Base-by-base conservation (phyloP, 2,329 filamentous ascomycete genomes). In the Aspergillus sp. region DNA sequence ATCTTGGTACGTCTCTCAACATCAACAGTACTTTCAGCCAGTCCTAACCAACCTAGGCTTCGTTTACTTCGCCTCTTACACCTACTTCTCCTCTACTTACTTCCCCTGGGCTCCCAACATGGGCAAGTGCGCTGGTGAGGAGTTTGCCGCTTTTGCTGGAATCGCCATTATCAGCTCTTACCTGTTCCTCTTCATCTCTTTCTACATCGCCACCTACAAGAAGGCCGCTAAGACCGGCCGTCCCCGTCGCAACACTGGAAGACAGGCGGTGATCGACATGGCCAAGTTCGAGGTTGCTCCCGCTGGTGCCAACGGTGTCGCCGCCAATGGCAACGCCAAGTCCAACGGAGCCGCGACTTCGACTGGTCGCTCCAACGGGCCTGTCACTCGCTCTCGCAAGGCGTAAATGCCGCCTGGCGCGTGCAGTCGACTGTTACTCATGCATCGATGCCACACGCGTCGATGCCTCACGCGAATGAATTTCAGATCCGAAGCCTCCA, bases 61-160 rank as follows among this genome's bases (percentile, higher is more conserved):
- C 74, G 90, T 97, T 73, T 97, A 97, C 85, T 97, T 96, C 69
- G 93, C 92, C 48, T 95, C 93, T n/a, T 97, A 93, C 83, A 96
- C 92, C 64, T 97, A 97, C 82, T 96, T 96, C 82, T 86, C 88
- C 63, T 92, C 87, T 65, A 88, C 87, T 64, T 96, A 96, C 84
- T 96, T 88, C 79, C 82, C 81, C 43, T 87, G 83, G 80, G 79
- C 95, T 72, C 93, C 93, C 60, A 96, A 90, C 71, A 76, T 81
- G 58, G 93, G 93, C 73, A 79, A 86, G 64, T 99, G 93, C 73
- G 90, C 93, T 38, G 93, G 93, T 67, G 93, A 97, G 80, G 94
- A 97, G 76, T 97, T 96, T 67, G 93, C 93, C 45, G 93, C 93
- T 42, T 90, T 96, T 68, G 82, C 92, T 54, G 93, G 93, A 64